Evolutionary conservation across 2,329 filamentous ascomycete genomes (phyloP).

Genomic region (Aspergillus pseudonomiae): DNA sequence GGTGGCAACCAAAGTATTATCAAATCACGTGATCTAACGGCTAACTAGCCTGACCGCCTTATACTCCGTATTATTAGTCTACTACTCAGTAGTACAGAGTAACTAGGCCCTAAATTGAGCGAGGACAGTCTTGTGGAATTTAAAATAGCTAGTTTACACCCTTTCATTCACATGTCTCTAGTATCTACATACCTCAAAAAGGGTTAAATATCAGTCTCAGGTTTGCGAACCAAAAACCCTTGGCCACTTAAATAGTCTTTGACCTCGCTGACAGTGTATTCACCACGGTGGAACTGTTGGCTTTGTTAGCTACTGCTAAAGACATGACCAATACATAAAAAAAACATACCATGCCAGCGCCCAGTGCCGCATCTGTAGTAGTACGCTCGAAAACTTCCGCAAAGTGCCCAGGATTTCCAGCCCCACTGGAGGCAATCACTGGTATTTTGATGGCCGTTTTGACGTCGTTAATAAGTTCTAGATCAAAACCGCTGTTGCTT

Average conservation of each 20-base stretch:
- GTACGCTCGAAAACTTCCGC: constrained; percentile 86
- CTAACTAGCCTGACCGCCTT: not conserved
- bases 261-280: constrained; percentile 93
- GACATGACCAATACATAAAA: not conserved
- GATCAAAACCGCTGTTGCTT: constrained; percentile 89
- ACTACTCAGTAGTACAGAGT: not conserved
- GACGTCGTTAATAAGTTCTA: constrained; percentile 86
- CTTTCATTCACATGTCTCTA: not conserved
- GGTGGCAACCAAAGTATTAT: not conserved
- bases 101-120: not conserved
- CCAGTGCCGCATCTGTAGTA: constrained; percentile 85
- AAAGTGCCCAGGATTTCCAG: constrained; percentile 86
- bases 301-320: constrained; percentile 15
- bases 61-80: not conserved
- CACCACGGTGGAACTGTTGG: constrained; percentile 79
- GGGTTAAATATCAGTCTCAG: constrained; percentile 56
- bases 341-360: constrained; percentile 78
- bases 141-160: not conserved
- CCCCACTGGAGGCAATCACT: constrained; percentile 92
- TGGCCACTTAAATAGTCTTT: constrained; percentile 76
- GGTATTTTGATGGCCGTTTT: constrained; percentile 87
- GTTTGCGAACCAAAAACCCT: constrained; percentile 77
- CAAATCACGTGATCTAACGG: not conserved
- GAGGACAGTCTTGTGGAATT: not conserved
- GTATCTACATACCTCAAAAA: not conserved